Evolutionary conservation across 257 asterid genomes (phyloP).

Genomic region (Orobanche coerulescens): DNA sequence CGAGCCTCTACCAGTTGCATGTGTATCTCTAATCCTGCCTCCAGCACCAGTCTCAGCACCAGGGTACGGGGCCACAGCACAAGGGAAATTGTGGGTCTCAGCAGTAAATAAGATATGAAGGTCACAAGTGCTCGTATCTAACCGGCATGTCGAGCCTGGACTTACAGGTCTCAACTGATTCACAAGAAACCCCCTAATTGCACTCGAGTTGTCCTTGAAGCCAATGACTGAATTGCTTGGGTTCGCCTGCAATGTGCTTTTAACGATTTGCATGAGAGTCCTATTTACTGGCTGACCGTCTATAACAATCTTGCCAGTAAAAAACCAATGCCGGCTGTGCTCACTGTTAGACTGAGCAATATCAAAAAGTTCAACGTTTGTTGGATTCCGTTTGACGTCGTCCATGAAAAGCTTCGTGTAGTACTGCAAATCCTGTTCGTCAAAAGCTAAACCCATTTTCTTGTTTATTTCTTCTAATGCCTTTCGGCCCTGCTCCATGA

Average conservation of each 20-base stretch:
- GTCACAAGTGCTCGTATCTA: conserved; percentile 41
- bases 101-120: conserved; percentile 86
- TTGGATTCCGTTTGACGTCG: conserved; percentile 77
- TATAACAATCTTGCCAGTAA: conserved; percentile 67
- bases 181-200: conserved; percentile 70
- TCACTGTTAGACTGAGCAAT: conserved; percentile 98
- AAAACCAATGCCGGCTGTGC: conserved; percentile 97
- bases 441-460: conserved; percentile 90
- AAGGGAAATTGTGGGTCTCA: conserved; percentile 93
- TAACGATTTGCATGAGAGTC: conserved; percentile 90
- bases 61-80: conserved; percentile 98
- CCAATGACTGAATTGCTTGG: conserved; percentile 90
- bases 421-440: conserved; percentile 82
- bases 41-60: conserved; percentile 99
- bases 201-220: conserved; percentile 94
- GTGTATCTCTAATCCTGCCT: conserved; percentile 91
- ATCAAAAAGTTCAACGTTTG: conserved; percentile 86
- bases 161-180: conserved; percentile 55
- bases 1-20: conserved; percentile 93
- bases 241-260: conserved; percentile 70
- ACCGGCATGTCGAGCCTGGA: conserved; percentile 66
- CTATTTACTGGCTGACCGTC: conserved; percentile 59
- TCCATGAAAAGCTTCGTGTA: conserved; percentile 79
- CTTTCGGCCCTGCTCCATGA: conserved; percentile 80
- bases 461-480: conserved; percentile 87